These are phyloP conservation scores for Daldinia eschscholtzii DNA, from an alignment of 2,329 filamentous ascomycete species.

Conservation along the genomic window DNA sequence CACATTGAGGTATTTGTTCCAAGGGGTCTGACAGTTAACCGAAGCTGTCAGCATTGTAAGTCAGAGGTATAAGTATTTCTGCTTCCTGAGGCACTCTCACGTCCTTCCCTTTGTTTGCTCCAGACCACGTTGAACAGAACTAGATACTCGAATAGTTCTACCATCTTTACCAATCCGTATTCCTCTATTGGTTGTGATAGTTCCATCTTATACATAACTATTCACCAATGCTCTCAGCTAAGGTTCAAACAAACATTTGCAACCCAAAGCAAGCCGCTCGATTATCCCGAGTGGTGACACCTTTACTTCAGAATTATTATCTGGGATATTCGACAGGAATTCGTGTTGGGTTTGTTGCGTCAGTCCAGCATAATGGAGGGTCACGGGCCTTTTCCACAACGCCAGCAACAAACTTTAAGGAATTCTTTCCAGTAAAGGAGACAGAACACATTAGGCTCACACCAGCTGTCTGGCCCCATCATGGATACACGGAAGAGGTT, in stretches of 20 bases:
- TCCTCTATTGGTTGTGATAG: constrained; percentile 20
- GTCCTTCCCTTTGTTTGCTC: constrained; percentile 14
- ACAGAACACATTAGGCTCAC: constrained; percentile 73
- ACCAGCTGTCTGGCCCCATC: constrained; percentile 76
- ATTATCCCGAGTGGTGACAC: constrained; percentile 47
- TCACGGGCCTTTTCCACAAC: constrained; percentile 65
- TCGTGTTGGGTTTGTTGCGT: constrained; percentile 48
- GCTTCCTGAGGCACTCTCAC: constrained; percentile 27
- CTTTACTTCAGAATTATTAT: constrained; percentile 44
- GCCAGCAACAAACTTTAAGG: constrained; percentile 59
- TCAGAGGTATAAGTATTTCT: constrained; percentile 39
- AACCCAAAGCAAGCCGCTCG: constrained; percentile 50
- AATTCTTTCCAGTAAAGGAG: constrained; percentile 73
- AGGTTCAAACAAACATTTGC: constrained; percentile 50
- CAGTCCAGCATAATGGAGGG: constrained; percentile 45
- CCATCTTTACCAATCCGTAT: constrained; percentile 19
- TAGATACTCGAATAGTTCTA: constrained; percentile 14
- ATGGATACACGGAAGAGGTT: constrained; percentile 76
- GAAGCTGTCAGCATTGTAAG: constrained; percentile 26
- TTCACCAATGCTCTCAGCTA: constrained; percentile 51
- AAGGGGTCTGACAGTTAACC: neutral
- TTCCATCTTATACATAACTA: constrained; percentile 8
- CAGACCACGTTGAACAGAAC: constrained; percentile 26
- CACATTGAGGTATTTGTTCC: constrained; percentile 32
- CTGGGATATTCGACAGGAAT: constrained; percentile 46